These are phyloP conservation scores for Microbotryum lychnidis-dioicae DNA, from an alignment of 1,284 basidiomycete genomes.

Conservation along the genomic window DNA sequence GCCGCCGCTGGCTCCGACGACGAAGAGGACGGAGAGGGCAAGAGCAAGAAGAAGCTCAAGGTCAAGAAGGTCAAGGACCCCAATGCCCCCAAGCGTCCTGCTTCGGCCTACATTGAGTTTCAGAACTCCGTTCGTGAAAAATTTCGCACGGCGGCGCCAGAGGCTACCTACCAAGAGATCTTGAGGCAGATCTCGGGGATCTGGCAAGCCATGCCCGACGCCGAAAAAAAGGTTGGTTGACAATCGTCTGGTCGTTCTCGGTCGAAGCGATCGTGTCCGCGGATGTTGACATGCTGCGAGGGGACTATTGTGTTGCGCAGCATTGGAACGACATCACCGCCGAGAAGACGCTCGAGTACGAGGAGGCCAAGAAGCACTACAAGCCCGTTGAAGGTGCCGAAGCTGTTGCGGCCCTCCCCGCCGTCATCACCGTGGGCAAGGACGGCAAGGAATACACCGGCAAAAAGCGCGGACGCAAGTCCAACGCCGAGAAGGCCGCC, in stretches of 20 bases:
- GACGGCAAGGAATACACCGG: slow-evolving; percentile 22
- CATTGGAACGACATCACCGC: slow-evolving; percentile 21
- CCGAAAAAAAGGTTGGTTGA: slow-evolving; percentile 60
- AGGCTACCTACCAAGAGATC: slow-evolving; percentile 62
- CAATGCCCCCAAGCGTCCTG: slow-evolving; percentile 86
- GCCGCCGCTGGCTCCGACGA: not conserved
- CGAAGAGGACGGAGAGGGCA: slow-evolving; percentile 8
- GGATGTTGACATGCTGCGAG: not conserved
- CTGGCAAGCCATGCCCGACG: slow-evolving; percentile 62
- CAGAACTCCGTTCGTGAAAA: slow-evolving; percentile 80
- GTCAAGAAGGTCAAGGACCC: slow-evolving; percentile 70
- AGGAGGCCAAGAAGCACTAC: slow-evolving; percentile 21
- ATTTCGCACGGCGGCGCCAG: slow-evolving; percentile 58
- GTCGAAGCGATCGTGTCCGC: not conserved
- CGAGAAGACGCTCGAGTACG: slow-evolving; percentile 18
- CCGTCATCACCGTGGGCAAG: slow-evolving; percentile 5
- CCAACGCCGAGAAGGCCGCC: slow-evolving; percentile 23
- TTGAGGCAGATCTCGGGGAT: slow-evolving; percentile 60
- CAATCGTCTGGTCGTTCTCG: too few relatives aligned
- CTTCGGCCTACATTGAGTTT: slow-evolving; percentile 90
- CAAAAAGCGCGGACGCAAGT: slow-evolving; percentile 31
- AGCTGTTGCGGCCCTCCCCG: not conserved
- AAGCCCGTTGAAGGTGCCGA: not conserved
- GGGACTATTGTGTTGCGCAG: slow-evolving; percentile 3
- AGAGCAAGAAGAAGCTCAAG: slow-evolving; percentile 41